Evolutionary conservation across 805 yeast species (phyloP).

Genomic region (Wickerhamomyces ciferrii): DNA sequence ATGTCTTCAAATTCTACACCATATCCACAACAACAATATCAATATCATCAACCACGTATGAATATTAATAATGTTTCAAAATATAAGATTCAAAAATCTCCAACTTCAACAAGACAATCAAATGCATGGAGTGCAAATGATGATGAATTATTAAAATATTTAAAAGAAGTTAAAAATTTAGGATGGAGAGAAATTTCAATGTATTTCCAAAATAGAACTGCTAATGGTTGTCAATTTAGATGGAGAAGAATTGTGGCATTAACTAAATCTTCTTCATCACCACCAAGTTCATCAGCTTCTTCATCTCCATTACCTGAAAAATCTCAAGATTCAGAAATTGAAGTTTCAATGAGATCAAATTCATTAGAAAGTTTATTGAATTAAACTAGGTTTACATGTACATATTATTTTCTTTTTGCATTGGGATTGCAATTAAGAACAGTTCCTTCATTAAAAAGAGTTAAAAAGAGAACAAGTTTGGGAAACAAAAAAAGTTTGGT

Average conservation of each 20-base stretch:
- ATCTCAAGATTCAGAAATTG: not conserved
- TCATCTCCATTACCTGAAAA: not conserved
- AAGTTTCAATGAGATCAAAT: not conserved
- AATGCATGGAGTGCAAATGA: constrained; percentile 63
- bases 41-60: not conserved
- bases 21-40: constrained; percentile 3
- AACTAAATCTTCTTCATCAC: constrained; percentile 3
- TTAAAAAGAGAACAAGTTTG: too few relatives aligned
- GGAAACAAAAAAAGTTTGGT: not conserved
- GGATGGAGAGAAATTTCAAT: constrained; percentile 76
- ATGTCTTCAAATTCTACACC: constrained; percentile 7
- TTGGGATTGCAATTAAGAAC: too few relatives aligned
- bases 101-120: constrained; percentile 13
- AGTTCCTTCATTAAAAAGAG: too few relatives aligned
- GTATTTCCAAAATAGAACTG: constrained; percentile 63
- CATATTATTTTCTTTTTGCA: too few relatives aligned
- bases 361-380: constrained; percentile 8
- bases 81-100: constrained; percentile 12
- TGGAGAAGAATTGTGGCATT: constrained; percentile 49
- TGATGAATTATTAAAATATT: constrained; percentile 50
- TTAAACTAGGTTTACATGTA: not conserved
- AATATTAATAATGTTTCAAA: not conserved
- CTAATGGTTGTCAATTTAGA: constrained; percentile 73
- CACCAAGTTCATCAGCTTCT: not conserved
- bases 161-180: constrained; percentile 62